phyloP scores from a whole-genome alignment of 352 stramenopile species.

The Phytopythium ostracodes region DNA sequence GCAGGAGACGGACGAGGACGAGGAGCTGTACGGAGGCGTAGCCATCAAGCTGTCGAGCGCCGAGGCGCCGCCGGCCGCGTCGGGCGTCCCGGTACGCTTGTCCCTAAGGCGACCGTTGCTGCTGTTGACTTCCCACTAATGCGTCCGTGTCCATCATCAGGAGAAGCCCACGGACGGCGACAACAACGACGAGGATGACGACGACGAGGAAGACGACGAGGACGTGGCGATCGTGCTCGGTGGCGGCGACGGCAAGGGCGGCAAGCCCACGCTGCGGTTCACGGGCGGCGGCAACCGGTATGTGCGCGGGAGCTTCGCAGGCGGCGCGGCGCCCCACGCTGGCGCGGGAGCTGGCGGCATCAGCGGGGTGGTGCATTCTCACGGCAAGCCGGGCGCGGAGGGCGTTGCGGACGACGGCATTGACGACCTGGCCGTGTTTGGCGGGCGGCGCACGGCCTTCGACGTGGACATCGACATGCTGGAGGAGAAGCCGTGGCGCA shows the following conservation, averaged over 20 bases:
- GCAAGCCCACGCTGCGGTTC: constrained; percentile 77
- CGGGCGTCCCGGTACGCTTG: background rate
- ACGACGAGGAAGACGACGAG: constrained; percentile 82
- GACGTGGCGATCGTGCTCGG: constrained; percentile 75
- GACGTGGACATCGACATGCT: constrained; percentile 91
- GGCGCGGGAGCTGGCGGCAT: constrained; percentile 12
- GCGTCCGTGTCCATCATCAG: background rate
- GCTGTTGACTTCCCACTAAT: too few species aligned
- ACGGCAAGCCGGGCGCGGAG: constrained; percentile 9
- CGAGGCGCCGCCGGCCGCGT: background rate
- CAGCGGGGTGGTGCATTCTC: background rate
- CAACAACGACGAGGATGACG: constrained; percentile 45
- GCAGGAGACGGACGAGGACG: constrained; percentile 63
- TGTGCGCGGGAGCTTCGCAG: constrained; percentile 54
- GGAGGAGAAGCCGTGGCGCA: constrained; percentile 89
- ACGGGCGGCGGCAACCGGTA: constrained; percentile 73
- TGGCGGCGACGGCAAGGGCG: constrained; percentile 48
- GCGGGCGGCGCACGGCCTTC: constrained; percentile 85
- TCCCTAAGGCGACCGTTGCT: too few species aligned
- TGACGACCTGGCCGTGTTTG: constrained; percentile 75
- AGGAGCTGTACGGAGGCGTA: constrained; percentile 77
- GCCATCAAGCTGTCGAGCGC: constrained; percentile 44
- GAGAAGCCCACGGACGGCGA: constrained; percentile 4
- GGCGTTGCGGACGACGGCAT: constrained; percentile 25
- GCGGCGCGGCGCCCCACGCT: constrained; percentile 16